Base-by-base conservation (phyloP, 129 eudicot species). In the Ambrosia trifida region DNA sequence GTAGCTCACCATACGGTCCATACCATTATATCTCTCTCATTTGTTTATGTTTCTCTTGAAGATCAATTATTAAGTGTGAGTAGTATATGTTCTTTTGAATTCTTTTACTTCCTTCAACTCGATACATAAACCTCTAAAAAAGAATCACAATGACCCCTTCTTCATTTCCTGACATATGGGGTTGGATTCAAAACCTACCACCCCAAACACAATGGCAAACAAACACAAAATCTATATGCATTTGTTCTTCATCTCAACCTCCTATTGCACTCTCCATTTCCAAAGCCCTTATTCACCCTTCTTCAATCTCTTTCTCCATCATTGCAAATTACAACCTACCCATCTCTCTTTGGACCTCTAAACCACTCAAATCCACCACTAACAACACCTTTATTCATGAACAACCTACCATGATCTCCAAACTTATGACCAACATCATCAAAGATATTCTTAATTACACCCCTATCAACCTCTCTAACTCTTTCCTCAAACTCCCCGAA, bases 301-400 rank as follows among this genome's bases (percentile, higher is more conserved):
- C 78, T 66, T 72, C 82, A 3, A 72, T 92, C 11, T 45, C 56
- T 68, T 70, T 92, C 68, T 79, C 95, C 36, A 80, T 92, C 19
- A 36, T 66, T 57, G 96, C 84, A 14, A 85, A 86, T 73, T 86
- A 83, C 62, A 83, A 63, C 72, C 16, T 73, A 70, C 82, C 86
- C 13, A 51, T 92, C 69, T 56, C 76, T 20, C 98, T 92, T 36
- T 92, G 98, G 98, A 75, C 85, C 61, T 92, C 98, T 17, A 92
- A 83, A 69, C 84, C 87, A 36, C 69, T 89, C 28, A 61, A 54
- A 64, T 33, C 50, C 78, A 43, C 62, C 75, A 11, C 20, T 20
- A 58, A 58, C 60, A 45, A 68, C 72, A 51, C 12, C 35, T 32
- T 77, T 58, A 4, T 30, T 79, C 49, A 74, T 83, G 59, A 74